Conservation (phyloP, 2,329 filamentous ascomycete species). For the Rutstroemia sydowiana region DNA sequence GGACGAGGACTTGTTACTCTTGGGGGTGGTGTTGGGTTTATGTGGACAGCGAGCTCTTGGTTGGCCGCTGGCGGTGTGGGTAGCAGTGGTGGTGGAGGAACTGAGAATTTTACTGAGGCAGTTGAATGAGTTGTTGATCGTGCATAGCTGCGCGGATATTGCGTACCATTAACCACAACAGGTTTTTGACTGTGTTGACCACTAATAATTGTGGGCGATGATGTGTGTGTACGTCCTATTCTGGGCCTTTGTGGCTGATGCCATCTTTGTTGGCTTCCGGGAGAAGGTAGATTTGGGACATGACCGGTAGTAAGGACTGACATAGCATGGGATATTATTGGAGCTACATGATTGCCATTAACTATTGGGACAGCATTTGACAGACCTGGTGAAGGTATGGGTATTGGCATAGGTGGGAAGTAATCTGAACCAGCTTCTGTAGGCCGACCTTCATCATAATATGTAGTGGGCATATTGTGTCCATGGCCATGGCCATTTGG, state of each 20-base stretch:
- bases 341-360: conserved; percentile 23
- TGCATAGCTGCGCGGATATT: conserved; percentile 30
- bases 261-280: conserved; percentile 58
- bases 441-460: conserved; percentile 54
- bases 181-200: conserved; percentile 17
- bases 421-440: conserved; percentile 70
- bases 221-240: conserved; percentile 65
- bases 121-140: conserved; percentile 46
- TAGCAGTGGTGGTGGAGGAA: conserved; percentile 39
- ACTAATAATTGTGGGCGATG: conserved; percentile 65
- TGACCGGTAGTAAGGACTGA: conserved; percentile 75
- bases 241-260: conserved; percentile 53
- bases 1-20: conserved; percentile 42
- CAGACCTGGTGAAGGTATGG: conserved; percentile 28
- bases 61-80: conserved; percentile 45
- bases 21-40: conserved; percentile 36
- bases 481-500: conserved; percentile 14
- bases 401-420: conserved; percentile 63
- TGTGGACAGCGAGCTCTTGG: conserved; percentile 39
- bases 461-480: conserved; percentile 39
- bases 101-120: conserved; percentile 28
- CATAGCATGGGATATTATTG: conserved; percentile 55
- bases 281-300: conserved; percentile 73
- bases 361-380: conserved; percentile 22
- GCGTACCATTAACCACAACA: conserved; percentile 25